Percentiles rank a stretch among this genome's conserved stretches.
These are phyloP conservation scores for Backusella sp. DNA, from an alignment of 192 early-diverging fungal species.

Conservation along the genomic window DNA sequence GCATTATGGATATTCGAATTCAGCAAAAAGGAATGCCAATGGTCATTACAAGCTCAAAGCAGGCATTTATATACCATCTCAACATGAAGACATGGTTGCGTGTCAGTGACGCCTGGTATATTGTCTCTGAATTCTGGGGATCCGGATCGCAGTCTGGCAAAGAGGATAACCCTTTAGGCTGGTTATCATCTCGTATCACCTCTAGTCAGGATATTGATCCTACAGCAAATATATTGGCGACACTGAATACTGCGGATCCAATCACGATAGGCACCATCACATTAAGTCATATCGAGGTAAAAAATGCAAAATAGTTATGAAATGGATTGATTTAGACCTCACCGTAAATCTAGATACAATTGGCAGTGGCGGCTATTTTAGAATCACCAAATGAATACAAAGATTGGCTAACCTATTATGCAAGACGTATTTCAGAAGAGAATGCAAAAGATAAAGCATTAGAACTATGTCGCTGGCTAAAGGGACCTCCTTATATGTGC, in stretches of 20 bases:
- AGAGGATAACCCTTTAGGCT: slow-evolving; percentile 25
- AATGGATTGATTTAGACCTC: neutral
- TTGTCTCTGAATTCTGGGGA: slow-evolving; percentile 45
- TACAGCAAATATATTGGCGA: slow-evolving; percentile 2
- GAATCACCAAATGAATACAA: slow-evolving; percentile 59
- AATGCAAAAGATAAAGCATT: slow-evolving; percentile 55
- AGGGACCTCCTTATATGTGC: slow-evolving; percentile 56
- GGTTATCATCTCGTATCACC: slow-evolving; percentile 25
- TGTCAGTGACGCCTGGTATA: slow-evolving; percentile 59
- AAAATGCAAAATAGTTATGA: neutral
- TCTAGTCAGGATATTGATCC: slow-evolving; percentile 3
- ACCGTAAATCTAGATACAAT: slow-evolving; percentile 45
- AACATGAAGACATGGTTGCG: slow-evolving; percentile 68
- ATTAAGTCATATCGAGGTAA: slow-evolving; percentile 49
- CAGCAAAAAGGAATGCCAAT: slow-evolving; percentile 62
- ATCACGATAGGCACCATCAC: slow-evolving; percentile 34
- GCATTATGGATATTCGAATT: slow-evolving; percentile 55
- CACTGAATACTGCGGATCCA: slow-evolving; percentile 1
- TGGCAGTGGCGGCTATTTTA: slow-evolving; percentile 49
- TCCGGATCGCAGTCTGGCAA: slow-evolving; percentile 21
- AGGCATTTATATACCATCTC: slow-evolving; percentile 65
- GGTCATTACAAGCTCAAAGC: slow-evolving; percentile 57
- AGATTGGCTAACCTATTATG: slow-evolving; percentile 62
- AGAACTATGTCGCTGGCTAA: slow-evolving; percentile 67
- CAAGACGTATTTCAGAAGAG: slow-evolving; percentile 64